phyloP scores from a whole-genome alignment of 1,284 basidiomycete genomes.

The Pascua sp. region DNA sequence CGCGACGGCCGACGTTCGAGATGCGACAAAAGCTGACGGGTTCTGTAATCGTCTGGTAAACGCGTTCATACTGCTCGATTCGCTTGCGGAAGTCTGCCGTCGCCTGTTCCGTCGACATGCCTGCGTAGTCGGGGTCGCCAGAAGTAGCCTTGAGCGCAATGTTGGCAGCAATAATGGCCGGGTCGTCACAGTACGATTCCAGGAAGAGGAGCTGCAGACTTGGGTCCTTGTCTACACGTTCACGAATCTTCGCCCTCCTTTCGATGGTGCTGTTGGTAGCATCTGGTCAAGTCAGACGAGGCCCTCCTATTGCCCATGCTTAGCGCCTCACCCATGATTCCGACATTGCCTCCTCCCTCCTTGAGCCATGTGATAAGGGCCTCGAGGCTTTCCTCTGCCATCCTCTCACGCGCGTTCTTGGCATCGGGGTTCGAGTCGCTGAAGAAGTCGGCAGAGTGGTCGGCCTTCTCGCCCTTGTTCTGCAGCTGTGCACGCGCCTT shows the following conservation, averaged over 20 bases:
- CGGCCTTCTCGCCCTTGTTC: slow-evolving; percentile 55
- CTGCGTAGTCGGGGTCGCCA: slow-evolving; percentile 96
- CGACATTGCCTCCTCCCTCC: slow-evolving; percentile 87
- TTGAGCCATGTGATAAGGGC: slow-evolving; percentile 94
- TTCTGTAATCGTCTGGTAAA: slow-evolving; percentile 94
- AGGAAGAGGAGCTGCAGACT: slow-evolving; percentile 90
- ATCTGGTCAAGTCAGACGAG: slow-evolving; percentile 54
- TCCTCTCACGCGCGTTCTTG: slow-evolving; percentile 69
- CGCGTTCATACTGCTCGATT: slow-evolving; percentile 87
- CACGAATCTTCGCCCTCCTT: slow-evolving; percentile 70
- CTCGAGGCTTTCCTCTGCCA: slow-evolving; percentile 90
- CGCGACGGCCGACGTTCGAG: slow-evolving; percentile 80
- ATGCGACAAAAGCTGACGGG: slow-evolving; percentile 82
- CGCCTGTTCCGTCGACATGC: slow-evolving; percentile 78
- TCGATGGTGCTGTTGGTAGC: slow-evolving; percentile 86
- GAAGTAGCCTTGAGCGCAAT: slow-evolving; percentile 92
- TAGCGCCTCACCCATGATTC: slow-evolving; percentile 75
- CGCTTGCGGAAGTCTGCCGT: slow-evolving; percentile 85
- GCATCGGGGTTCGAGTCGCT: slow-evolving; percentile 80
- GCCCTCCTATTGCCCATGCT: background rate
- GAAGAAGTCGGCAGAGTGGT: slow-evolving; percentile 90
- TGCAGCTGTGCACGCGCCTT: slow-evolving; percentile 60
- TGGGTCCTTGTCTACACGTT: slow-evolving; percentile 80
- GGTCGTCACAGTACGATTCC: slow-evolving; percentile 92
- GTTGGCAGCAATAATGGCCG: slow-evolving; percentile 88